Conservation (phyloP, 768 basidiomycete species). For the Boletus huronensis region DNA sequence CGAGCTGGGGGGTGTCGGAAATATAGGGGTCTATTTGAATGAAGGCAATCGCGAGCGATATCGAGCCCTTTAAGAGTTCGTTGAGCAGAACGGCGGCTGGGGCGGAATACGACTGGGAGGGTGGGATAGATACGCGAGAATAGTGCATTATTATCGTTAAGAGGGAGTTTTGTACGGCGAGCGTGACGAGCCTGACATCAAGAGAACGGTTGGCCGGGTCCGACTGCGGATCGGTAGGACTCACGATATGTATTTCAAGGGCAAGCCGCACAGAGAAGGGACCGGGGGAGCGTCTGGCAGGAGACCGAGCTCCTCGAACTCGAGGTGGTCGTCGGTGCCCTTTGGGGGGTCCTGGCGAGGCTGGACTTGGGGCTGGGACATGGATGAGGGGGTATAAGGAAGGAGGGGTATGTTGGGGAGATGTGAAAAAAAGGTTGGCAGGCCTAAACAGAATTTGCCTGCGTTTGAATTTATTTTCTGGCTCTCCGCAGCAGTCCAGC, state of each 20-base stretch:
- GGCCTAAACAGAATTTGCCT: not conserved
- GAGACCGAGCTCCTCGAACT: slow-evolving; percentile 46
- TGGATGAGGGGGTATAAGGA: slow-evolving; percentile 26
- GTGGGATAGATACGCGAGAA: slow-evolving; percentile 78
- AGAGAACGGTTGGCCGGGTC: not conserved
- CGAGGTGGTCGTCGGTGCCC: slow-evolving; percentile 35
- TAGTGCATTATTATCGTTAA: slow-evolving; percentile 96
- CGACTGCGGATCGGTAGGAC: slow-evolving; percentile 9
- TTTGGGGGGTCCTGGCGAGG: slow-evolving; percentile 25
- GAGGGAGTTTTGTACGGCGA: slow-evolving; percentile 89
- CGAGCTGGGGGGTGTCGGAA: slow-evolving; percentile 30
- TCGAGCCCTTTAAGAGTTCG: slow-evolving; percentile 88
- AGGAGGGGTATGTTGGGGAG: slow-evolving; percentile 7
- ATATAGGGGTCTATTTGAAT: slow-evolving; percentile 46
- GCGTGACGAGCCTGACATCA: slow-evolving; percentile 61
- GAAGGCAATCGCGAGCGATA: slow-evolving; percentile 86
- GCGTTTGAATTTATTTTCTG: slow-evolving; percentile 4
- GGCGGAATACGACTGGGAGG: slow-evolving; percentile 82
- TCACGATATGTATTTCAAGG: slow-evolving; percentile 79
- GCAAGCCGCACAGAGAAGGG: slow-evolving; percentile 64
- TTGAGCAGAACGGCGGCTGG: slow-evolving; percentile 91
- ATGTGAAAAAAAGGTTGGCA: not conserved
- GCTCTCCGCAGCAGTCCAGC: slow-evolving; percentile 21
- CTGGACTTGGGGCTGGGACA: slow-evolving; percentile 18
- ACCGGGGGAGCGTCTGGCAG: slow-evolving; percentile 35